A percentile compares a stretch with the other conserved stretches of the same genome.
Conservation (phyloP, 306 rosid species). For the Vigna nakashimae region DNA sequence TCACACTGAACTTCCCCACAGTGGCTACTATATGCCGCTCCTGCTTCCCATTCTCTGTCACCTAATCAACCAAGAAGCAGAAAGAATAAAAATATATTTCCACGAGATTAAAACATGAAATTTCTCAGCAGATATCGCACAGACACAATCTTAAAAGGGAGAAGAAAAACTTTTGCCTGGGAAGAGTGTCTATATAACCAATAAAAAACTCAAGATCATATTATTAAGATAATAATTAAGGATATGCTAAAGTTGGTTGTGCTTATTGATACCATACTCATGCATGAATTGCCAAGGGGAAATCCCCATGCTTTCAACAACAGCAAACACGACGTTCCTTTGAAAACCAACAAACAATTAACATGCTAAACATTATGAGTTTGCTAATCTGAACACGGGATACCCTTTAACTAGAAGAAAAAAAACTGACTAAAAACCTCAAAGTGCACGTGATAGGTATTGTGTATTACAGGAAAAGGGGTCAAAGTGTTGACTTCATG, state of each 20-base stretch:
- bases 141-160: not conserved
- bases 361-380: not conserved
- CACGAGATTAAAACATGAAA: slow-evolving; percentile 9
- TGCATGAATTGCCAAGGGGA: not conserved
- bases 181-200: not conserved
- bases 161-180: not conserved
- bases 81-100: slow-evolving; percentile 21
- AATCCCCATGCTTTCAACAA: slow-evolving; percentile 20
- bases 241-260: not conserved
- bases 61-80: slow-evolving; percentile 53
- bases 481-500: too few species aligned
- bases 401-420: slow-evolving; percentile 12
- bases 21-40: slow-evolving; percentile 98
- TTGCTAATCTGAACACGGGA: slow-evolving; percentile 13
- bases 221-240: not conserved
- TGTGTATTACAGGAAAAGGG: not conserved
- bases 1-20: slow-evolving; percentile 96
- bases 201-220: not conserved
- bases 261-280: not conserved
- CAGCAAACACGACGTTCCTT: slow-evolving; percentile 15
- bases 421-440: not conserved
- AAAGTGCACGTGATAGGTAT: not conserved
- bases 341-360: slow-evolving; percentile 29
- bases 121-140: slow-evolving; percentile 7
- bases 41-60: slow-evolving; percentile 95